Conservation (phyloP, 805 yeast species). For the Cyberlindnera japonica region DNA sequence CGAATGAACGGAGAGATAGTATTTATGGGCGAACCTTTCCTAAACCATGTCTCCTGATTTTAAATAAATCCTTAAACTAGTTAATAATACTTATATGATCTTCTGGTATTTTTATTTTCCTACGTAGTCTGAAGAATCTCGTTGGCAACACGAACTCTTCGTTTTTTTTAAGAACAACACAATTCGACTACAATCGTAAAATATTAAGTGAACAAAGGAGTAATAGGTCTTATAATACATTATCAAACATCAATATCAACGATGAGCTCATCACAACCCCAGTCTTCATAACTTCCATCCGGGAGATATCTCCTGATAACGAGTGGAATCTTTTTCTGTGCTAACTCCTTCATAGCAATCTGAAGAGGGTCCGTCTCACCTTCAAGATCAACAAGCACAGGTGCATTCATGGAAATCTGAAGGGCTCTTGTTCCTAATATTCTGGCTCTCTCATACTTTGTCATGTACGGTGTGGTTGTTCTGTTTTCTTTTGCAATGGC, state of each 20-base stretch:
- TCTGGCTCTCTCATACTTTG: slow-evolving; percentile 97
- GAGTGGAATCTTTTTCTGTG: slow-evolving; percentile 92
- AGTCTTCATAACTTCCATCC: slow-evolving; percentile 94
- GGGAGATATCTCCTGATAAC: slow-evolving; percentile 95
- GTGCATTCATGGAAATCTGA: slow-evolving; percentile 97
- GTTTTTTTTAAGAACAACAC: too few species aligned
- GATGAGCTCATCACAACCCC: slow-evolving; percentile 98
- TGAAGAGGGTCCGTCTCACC: slow-evolving; percentile 99
- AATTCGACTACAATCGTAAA: too few species aligned
- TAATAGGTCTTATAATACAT: neutral
- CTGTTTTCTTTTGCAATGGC: slow-evolving; percentile 88
- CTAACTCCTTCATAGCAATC: slow-evolving; percentile 94
- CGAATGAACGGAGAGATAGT: slow-evolving; percentile 52
- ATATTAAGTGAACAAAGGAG: too few species aligned
- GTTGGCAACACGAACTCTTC: too few species aligned
- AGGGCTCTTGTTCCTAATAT: slow-evolving; percentile 96
- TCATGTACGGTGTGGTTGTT: slow-evolving; percentile 97
- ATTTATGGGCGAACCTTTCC: slow-evolving; percentile 61
- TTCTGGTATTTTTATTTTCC: too few species aligned
- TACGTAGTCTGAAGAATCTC: too few species aligned
- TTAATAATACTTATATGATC: too few species aligned
- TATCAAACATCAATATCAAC: slow-evolving; percentile 53
- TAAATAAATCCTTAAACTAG: too few species aligned
- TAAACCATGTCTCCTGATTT: slow-evolving; percentile 39
- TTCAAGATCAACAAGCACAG: slow-evolving; percentile 94